These are phyloP conservation scores for Globisporangium rhizosaccharum DNA, from an alignment of 352 stramenopile genomes.

Conservation along the genomic window DNA sequence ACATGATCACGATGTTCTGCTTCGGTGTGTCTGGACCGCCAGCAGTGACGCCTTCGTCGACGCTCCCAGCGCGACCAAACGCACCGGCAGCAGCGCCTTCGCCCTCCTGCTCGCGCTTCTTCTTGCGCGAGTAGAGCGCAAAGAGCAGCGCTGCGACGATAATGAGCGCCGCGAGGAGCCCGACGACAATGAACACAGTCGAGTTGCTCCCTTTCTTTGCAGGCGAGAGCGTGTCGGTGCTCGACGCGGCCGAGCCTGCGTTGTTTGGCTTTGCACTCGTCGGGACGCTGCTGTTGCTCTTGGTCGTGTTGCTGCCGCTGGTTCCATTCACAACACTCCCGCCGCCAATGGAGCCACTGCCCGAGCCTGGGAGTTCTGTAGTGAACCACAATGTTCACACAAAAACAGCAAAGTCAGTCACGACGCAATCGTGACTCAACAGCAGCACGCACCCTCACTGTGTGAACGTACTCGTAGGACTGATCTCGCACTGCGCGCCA, in stretches of 20 bases:
- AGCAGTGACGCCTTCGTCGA: slow-evolving; percentile 22
- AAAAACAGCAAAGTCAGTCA: not conserved
- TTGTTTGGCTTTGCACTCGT: slow-evolving; percentile 9
- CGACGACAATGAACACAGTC: slow-evolving; percentile 63
- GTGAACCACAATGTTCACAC: not conserved
- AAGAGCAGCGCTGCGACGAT: slow-evolving; percentile 66
- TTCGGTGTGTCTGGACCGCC: slow-evolving; percentile 59
- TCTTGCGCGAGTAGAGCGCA: slow-evolving; percentile 69
- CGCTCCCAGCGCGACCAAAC: slow-evolving; percentile 37
- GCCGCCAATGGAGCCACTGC: slow-evolving; percentile 8
- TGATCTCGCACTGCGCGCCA: slow-evolving; percentile 45
- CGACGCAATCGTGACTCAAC: not conserved
- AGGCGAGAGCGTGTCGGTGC: slow-evolving; percentile 17
- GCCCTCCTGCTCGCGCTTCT: slow-evolving; percentile 48
- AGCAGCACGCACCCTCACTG: not conserved
- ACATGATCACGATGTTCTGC: slow-evolving; percentile 77
- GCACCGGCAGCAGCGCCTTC: slow-evolving; percentile 22
- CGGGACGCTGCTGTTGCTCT: not conserved
- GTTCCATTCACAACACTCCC: slow-evolving; percentile 2
- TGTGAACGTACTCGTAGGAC: slow-evolving; percentile 19
- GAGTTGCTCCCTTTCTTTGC: slow-evolving; percentile 32
- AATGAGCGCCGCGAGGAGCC: slow-evolving; percentile 50
- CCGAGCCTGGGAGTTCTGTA: not conserved
- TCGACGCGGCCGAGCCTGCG: slow-evolving; percentile 10
- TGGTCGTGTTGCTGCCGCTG: slow-evolving; percentile 1